A percentile compares a stretch with the other conserved stretches of the same genome.
Evolutionary conservation across 768 basidiomycete genomes (phyloP).

Genomic region (Panaeolus papilionaceus): DNA sequence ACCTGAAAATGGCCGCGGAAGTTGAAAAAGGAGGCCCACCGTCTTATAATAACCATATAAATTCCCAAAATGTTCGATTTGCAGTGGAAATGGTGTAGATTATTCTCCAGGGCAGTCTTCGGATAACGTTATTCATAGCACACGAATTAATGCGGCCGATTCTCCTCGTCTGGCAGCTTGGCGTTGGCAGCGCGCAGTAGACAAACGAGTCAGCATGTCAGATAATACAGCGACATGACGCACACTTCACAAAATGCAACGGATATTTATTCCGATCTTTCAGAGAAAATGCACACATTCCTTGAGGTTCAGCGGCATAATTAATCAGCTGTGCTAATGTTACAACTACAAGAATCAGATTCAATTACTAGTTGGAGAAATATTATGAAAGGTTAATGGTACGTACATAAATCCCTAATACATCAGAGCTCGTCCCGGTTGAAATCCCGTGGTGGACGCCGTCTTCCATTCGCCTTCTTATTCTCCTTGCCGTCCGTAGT

Average conservation of each 20-base stretch:
- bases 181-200: slow-evolving; percentile 12
- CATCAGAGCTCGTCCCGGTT: slow-evolving; percentile 9
- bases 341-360: slow-evolving; percentile 5
- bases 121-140: slow-evolving; percentile 8
- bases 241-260: slow-evolving; percentile 7
- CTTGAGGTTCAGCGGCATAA: slow-evolving; percentile 10
- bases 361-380: slow-evolving; percentile 5
- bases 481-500: slow-evolving; percentile 28
- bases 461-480: slow-evolving; percentile 27
- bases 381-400: slow-evolving; percentile 10
- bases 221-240: slow-evolving; percentile 12
- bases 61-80: slow-evolving; percentile 6
- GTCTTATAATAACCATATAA: neutral
- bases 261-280: slow-evolving; percentile 14
- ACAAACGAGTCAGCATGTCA: slow-evolving; percentile 2
- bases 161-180: slow-evolving; percentile 13
- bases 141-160: slow-evolving; percentile 8
- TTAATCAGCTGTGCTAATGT: slow-evolving; percentile 14
- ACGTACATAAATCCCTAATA: slow-evolving; percentile 3
- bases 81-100: neutral
- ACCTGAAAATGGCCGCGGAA: neutral
- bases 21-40: neutral
- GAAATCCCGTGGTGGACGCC: slow-evolving; percentile 18
- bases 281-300: slow-evolving; percentile 1
- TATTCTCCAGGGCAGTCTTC: neutral